Base-by-base conservation (phyloP, 75 land plant genomes). In the Larix kaempferi region DNA sequence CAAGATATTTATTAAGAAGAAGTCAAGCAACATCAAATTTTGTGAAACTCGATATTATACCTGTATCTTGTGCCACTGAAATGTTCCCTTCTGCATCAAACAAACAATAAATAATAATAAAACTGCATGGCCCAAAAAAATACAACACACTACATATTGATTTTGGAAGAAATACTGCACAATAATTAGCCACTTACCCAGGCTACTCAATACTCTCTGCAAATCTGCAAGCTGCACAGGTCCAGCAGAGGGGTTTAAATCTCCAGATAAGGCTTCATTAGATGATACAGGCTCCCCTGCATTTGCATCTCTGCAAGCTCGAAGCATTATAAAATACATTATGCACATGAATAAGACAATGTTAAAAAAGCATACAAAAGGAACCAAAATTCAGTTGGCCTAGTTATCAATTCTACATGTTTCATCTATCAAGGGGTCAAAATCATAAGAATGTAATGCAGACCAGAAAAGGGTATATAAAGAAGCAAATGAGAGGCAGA, bases 191-290 rank as follows among this genome's bases (percentile, higher is more conserved):
- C 83, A 35, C n/a, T 87, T 74, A 35, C 81, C 89, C 62, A 96
- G 84, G 74, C 81, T 92, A 69, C 82, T 87, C 22, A 97, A 78
- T 63, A 97, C 92, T 78, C 98, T 91, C 76, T 97, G 99, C 72
- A 97, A 73, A 78, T 97, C 99, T 73, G 82, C 86, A 78, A 94
- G 77, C 72, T 92, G 92, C 54, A 97, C 98, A 44, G 87, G 91
- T 71, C 95, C 97, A 52, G 90, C 75, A 52, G 84, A 79, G 56
- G 94, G 84, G 37, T 86, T 81, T n/a, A 86, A 87, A 21, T 83
- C 84, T 80, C 87, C 85, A 71, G 79, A 27, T 69, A 69, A 79
- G 57, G 85, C 86, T 57, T 65, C 78, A 80, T 56, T 44, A n/a
- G 64, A 78, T 78, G 41, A 2, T 33, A 67, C 21, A 39, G 66